phyloP scores from a whole-genome alignment of 1,284 basidiomycete genomes.

The Moesziomyces sp. region DNA sequence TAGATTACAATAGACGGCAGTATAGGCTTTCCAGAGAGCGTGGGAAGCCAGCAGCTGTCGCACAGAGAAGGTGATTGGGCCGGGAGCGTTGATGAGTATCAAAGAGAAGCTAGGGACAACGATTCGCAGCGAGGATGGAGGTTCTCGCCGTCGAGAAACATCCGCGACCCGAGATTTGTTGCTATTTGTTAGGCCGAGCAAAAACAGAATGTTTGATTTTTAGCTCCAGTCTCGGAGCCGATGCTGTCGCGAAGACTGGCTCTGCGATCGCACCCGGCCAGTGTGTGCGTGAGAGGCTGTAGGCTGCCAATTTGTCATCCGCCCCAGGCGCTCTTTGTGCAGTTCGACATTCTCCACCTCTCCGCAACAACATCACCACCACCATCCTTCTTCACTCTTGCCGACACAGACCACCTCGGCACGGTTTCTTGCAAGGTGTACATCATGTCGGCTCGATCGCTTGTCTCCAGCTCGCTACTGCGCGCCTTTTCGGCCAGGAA shows the following conservation, averaged over 20 bases:
- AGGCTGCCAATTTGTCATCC: slow-evolving; percentile 45
- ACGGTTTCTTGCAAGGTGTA: not conserved
- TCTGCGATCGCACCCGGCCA: slow-evolving; percentile 20
- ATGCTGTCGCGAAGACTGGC: slow-evolving; percentile 12
- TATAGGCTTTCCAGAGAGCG: too few relatives aligned
- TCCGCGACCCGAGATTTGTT: slow-evolving; percentile 12
- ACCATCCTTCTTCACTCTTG: slow-evolving; percentile 14
- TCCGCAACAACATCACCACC: not conserved
- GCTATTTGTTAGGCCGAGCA: not conserved
- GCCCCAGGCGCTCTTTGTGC: not conserved
- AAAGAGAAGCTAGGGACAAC: too few relatives aligned
- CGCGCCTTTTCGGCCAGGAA: slow-evolving; percentile 34
- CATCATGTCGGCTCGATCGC: slow-evolving; percentile 39
- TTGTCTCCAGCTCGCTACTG: slow-evolving; percentile 29
- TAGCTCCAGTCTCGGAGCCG: slow-evolving; percentile 24
- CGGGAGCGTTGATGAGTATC: too few relatives aligned
- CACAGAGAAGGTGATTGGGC: too few relatives aligned
- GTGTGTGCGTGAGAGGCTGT: slow-evolving; percentile 9
- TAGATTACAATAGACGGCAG: too few relatives aligned
- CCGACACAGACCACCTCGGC: not conserved
- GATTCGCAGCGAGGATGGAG: not conserved
- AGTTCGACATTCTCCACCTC: not conserved
- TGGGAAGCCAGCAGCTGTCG: too few relatives aligned
- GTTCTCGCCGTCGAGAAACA: not conserved
- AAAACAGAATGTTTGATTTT: slow-evolving; percentile 8